A percentile compares a stretch with the other conserved stretches of the same genome.
Conservation (phyloP, 805 yeast species). For the Kodamaea leandrae region DNA sequence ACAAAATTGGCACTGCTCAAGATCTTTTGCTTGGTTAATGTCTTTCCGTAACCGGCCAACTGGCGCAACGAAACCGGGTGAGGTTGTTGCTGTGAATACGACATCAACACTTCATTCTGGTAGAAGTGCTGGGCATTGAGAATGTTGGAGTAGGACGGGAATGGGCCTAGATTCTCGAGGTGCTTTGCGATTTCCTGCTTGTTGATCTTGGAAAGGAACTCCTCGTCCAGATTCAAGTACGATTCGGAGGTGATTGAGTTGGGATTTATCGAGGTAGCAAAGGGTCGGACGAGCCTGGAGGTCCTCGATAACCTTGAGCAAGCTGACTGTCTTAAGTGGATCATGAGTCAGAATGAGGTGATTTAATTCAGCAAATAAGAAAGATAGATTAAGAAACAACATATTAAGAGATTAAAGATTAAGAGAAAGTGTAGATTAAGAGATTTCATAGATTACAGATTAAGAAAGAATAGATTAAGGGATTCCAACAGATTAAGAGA, state of each 20-base stretch:
- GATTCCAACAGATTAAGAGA: too few relatives aligned
- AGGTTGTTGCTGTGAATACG: constrained; percentile 63
- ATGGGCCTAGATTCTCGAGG: constrained; percentile 38
- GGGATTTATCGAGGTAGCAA: too few relatives aligned
- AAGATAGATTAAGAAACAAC: too few relatives aligned
- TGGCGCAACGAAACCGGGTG: constrained; percentile 91
- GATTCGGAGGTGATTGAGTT: constrained; percentile 25
- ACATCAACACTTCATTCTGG: constrained; percentile 67
- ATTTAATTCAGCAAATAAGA: too few relatives aligned
- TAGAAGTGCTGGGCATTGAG: constrained; percentile 74
- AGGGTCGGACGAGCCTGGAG: too few relatives aligned
- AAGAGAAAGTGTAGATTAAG: too few relatives aligned
- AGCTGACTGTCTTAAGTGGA: too few relatives aligned
- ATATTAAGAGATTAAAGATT: too few relatives aligned
- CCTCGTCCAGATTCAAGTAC: constrained; percentile 30
- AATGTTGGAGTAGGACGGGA: constrained; percentile 40
- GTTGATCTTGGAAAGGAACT: constrained; percentile 30
- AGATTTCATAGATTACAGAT: too few relatives aligned
- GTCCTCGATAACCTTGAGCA: too few relatives aligned
- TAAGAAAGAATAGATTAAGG: too few relatives aligned
- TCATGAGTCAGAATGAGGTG: too few relatives aligned
- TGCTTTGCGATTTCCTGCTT: constrained; percentile 29
- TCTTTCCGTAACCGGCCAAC: constrained; percentile 83
- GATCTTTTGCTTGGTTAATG: constrained; percentile 71
- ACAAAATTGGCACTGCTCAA: constrained; percentile 86